A percentile compares a stretch with the other conserved stretches of the same genome.
phyloP scores from a whole-genome alignment of 305 asterid genomes.

The Fraxinus xanthoxyloides region DNA sequence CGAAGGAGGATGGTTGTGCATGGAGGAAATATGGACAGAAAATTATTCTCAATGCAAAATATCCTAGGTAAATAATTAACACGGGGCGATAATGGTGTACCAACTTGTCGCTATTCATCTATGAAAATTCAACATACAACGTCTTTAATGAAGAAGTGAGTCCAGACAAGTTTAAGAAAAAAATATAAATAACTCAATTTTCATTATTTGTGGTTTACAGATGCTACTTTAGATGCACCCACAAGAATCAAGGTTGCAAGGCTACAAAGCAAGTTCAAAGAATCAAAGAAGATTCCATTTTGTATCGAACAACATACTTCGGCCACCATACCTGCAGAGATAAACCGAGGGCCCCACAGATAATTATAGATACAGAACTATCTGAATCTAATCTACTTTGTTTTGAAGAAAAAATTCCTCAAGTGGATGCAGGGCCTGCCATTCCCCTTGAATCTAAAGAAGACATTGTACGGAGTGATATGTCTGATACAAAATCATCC shows the following conservation, averaged over 20 bases:
- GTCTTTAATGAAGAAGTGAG: neutral
- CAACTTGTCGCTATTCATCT: neutral
- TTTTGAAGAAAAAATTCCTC: neutral
- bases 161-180: neutral
- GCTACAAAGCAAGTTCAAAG: conserved; percentile 39
- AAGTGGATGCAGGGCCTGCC: neutral
- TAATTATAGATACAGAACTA: neutral
- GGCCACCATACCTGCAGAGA: conserved; percentile 26
- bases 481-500: neutral
- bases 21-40: conserved; percentile 54
- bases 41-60: conserved; percentile 23
- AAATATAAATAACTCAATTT: neutral
- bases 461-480: neutral
- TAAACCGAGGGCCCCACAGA: neutral
- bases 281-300: conserved; percentile 11
- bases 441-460: neutral
- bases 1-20: conserved; percentile 30
- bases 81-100: neutral
- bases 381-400: neutral
- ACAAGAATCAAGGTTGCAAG: conserved; percentile 27
- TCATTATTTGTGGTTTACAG: conserved; percentile 5
- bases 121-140: neutral
- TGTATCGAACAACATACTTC: conserved; percentile 24
- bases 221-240: conserved; percentile 34
- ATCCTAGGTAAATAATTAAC: conserved; percentile 41